These are phyloP conservation scores for Saccharomycopsis hybrid DNA, from an alignment of 1,139 yeast genomes.

Conservation along the genomic window DNA sequence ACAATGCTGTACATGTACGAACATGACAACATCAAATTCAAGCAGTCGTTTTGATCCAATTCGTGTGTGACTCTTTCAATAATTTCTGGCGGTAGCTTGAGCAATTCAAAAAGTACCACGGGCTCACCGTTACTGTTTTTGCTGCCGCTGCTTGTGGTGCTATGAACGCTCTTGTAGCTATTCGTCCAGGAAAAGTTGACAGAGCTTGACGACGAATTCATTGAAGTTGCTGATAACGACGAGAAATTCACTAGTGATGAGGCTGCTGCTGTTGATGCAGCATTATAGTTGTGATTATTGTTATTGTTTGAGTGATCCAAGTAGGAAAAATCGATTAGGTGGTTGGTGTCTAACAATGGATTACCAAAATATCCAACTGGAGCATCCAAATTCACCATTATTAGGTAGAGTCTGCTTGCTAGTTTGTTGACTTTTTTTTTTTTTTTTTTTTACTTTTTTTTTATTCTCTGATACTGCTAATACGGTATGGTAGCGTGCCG, in stretches of 20 bases:
- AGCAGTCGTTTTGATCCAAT: constrained; percentile 12
- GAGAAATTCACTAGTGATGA: too few species aligned
- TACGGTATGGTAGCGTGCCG: too few species aligned
- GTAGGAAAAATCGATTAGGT: constrained; percentile 2
- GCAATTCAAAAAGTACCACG: constrained; percentile 2
- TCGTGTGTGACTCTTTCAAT: neutral
- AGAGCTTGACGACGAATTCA: too few species aligned
- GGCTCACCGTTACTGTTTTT: neutral
- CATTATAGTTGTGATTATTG: neutral
- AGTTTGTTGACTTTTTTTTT: too few species aligned
- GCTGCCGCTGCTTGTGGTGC: too few species aligned
- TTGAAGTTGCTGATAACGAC: neutral
- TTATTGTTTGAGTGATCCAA: neutral
- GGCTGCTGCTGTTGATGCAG: too few species aligned
- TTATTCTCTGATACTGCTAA: too few species aligned
- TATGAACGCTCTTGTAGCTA: constrained; percentile 2
- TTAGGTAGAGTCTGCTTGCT: too few species aligned
- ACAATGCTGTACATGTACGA: neutral
- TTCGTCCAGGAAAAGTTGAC: neutral
- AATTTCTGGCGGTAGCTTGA: constrained; percentile 8
- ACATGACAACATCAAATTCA: constrained; percentile 8
- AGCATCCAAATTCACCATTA: constrained; percentile 13
- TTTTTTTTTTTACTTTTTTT: too few species aligned
- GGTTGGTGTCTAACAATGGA: constrained; percentile 6
- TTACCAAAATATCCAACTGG: constrained; percentile 17